Evolutionary conservation across 2,329 filamentous ascomycete species (phyloP), one percentile per base, ranked within the genome.

Genomic region (Scolecobasidium constrictum): DNA sequence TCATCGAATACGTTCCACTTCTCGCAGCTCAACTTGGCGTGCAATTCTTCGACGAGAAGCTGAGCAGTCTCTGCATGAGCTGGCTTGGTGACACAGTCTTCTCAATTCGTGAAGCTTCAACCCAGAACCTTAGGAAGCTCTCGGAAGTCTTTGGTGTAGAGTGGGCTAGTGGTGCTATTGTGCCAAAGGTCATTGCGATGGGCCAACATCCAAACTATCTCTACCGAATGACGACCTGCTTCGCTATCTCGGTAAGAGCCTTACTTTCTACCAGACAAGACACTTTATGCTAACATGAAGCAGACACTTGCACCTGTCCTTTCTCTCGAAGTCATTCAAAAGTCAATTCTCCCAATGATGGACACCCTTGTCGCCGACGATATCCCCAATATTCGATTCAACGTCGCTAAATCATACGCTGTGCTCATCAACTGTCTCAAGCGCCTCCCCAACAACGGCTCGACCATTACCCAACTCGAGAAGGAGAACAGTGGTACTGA

Each of bases 181-280:
- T 98, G 54, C 92, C 92, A 47, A 96, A 96, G 71, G 92, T 98
- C 50, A 92, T 94, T 75, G 85, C 84, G 28, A 96, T 98, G 92
- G 92, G 92, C 47, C 85, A 86, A 59, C 92, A 98, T 62, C 86
- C 90, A 48, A 98, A 98, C 69, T 98, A 98, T 63, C 81, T 98
- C 42, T 98, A 98, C 75, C 78, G 92, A 61, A 98, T 98, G 92
- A 98, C 92, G 7, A 98, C 92, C n/a, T 96, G 90, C 69, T 98
- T 98, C 63, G 92, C 92, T 48, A 93, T 98, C 52, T 90, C 87
- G 54, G 92, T 98, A 75, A 72, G 85, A n/a, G n/a, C n/a, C n/a
- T n/a, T n/a, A n/a, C n/a, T 75, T 22, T 37, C 17, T 37, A 18
- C 17, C n/a, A n/a, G n/a, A n/a, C n/a, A n/a, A n/a, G n/a, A n/a